Conservation (phyloP, 2,329 filamentous ascomycete species). For the Diaporthe ampelina region DNA sequence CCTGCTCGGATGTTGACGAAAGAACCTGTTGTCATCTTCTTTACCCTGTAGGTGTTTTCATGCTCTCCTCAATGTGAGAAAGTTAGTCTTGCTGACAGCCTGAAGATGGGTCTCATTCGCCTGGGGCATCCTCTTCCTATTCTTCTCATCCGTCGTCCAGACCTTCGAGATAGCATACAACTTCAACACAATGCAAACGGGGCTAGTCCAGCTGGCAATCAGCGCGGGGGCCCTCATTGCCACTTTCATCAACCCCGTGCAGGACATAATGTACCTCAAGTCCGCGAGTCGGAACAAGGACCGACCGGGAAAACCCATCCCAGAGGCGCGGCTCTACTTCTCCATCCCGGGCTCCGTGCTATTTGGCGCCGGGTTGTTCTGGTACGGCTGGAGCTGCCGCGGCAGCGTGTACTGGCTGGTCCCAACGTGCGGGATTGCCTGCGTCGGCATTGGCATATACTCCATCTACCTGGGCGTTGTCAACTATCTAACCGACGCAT, state of each 20-base stretch:
- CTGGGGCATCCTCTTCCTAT: slow-evolving; percentile 78
- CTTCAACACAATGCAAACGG: slow-evolving; percentile 62
- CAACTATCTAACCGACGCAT: slow-evolving; percentile 78
- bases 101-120: slow-evolving; percentile 77
- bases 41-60: slow-evolving; percentile 56
- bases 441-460: slow-evolving; percentile 76
- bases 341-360: slow-evolving; percentile 73
- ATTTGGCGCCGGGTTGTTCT: slow-evolving; percentile 76
- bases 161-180: slow-evolving; percentile 63
- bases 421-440: slow-evolving; percentile 71
- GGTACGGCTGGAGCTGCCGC: slow-evolving; percentile 76
- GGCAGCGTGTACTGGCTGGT: slow-evolving; percentile 72
- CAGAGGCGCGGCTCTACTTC: slow-evolving; percentile 75
- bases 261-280: slow-evolving; percentile 33
- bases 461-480: slow-evolving; percentile 78
- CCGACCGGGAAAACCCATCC: slow-evolving; percentile 56
- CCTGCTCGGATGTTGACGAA: slow-evolving; percentile 64
- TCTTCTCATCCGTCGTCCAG: slow-evolving; percentile 70
- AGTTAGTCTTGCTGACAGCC: background rate
- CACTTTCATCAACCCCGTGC: slow-evolving; percentile 67
- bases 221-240: slow-evolving; percentile 65
- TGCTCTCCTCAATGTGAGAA: background rate
- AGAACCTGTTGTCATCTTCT: slow-evolving; percentile 74
- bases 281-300: slow-evolving; percentile 48
- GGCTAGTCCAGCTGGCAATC: slow-evolving; percentile 71